Base-by-base conservation (phyloP, 208 protist genomes). In the Leishmania tarentolae region DNA sequence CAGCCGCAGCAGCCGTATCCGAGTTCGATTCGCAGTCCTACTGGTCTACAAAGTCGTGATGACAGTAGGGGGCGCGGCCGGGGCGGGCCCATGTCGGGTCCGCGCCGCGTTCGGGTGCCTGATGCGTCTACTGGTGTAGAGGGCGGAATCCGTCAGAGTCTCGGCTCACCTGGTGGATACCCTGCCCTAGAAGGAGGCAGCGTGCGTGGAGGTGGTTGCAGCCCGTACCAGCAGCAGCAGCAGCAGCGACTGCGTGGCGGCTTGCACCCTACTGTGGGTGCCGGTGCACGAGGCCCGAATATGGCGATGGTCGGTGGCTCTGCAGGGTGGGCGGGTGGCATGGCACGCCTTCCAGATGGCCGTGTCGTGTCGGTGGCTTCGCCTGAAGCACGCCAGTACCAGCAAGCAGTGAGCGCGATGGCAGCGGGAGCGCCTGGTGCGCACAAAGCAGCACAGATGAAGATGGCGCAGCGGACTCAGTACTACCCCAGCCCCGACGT, bases 281-380 rank as follows among this genome's bases (percentile, higher is more conserved):
- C 40, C 7, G 21, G 42, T 9, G 35, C 66, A n/a, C 66, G 28
- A 52, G 28, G 28, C 44, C 56, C 61, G n/a, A 47, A 4, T 11
- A 75, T 44, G 42, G 35, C 37, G 44, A 77, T 68, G 68, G 75
- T 8, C 79, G 79, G 61, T 47, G 78, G 21, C 42, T 72, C 69
- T 73, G 69, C 69, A n/a, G n/a, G n/a, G 53, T 35, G 13, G 57
- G 42, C 21, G 19, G 53, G 40, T 37, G 74, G 21, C 35, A 44
- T 73, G 31, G 59, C 79, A 57, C 77, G 75, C 31, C 73, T 86
- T 19, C 72, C 83, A 1, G 79, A 83, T 28, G 83, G 83, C 13
- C 50, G 80, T 24, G 59, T 63, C 35, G 75, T 80, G 44, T 37
- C 83, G 7, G 59, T 78, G n/a, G 78, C 61, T 17, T 82, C 84